Conservation (phyloP, 805 yeast genomes). For the Dipodascus albidus region DNA sequence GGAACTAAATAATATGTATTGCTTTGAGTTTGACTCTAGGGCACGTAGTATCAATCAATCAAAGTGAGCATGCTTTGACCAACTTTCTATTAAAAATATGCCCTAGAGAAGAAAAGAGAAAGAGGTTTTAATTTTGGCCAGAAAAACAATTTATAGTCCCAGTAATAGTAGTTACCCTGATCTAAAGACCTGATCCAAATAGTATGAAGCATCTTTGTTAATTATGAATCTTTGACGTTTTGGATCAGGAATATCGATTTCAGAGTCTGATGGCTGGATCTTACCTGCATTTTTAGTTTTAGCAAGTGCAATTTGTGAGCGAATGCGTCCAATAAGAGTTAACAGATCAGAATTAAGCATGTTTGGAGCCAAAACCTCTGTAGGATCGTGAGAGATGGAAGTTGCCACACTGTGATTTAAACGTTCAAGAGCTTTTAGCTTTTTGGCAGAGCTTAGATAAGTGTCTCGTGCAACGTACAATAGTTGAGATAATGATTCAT, state of each 20-base stretch:
- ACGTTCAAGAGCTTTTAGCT: neutral
- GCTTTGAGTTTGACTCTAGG: conserved; percentile 1
- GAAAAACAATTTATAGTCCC: neutral
- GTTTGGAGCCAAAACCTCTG: neutral
- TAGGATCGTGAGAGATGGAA: neutral
- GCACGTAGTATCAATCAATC: neutral
- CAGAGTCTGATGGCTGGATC: neutral
- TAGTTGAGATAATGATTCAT: neutral
- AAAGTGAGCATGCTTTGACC: neutral
- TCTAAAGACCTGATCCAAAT: neutral
- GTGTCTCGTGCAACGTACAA: neutral
- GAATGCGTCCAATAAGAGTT: neutral
- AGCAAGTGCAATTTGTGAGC: neutral
- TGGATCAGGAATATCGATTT: neutral
- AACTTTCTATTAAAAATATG: neutral
- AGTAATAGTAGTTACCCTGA: neutral
- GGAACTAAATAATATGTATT: conserved; percentile 1
- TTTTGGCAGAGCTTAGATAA: neutral
- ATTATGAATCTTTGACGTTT: neutral
- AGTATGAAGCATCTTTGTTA: neutral
- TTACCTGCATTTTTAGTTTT: neutral
- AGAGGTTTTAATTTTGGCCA: neutral
- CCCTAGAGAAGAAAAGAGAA: neutral
- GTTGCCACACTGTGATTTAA: neutral
- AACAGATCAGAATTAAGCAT: neutral